These are phyloP conservation scores for Dendrocalamus sinicus DNA, from an alignment of 176 grass and related monocot species.

Conservation along the genomic window DNA sequence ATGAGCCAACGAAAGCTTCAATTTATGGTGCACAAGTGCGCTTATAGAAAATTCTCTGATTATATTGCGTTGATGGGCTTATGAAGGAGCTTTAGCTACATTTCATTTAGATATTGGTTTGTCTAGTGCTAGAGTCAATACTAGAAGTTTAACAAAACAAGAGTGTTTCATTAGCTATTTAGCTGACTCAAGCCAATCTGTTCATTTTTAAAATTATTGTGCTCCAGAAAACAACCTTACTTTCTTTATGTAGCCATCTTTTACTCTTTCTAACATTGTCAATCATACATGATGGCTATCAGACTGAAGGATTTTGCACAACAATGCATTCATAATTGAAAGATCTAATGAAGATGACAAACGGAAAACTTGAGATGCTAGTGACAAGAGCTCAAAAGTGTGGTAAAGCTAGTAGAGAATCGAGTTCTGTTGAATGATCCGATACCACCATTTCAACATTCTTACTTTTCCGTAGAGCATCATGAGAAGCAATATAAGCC, in stretches of 20 bases:
- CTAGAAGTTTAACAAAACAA: neutral
- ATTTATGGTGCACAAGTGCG: too few relatives aligned
- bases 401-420: neutral
- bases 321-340: slow-evolving; percentile 16
- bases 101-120: neutral
- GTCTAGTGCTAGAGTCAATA: neutral
- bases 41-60: neutral
- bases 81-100: neutral
- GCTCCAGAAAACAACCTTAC: neutral
- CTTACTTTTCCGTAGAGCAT: neutral
- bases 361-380: slow-evolving; percentile 3
- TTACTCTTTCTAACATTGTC: neutral
- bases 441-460: neutral
- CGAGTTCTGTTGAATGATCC: neutral
- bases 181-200: too few relatives aligned
- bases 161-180: too few relatives aligned
- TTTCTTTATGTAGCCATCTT: neutral
- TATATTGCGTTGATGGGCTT: neutral
- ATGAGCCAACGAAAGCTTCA: neutral
- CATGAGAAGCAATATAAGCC: slow-evolving; percentile 21
- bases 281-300: neutral
- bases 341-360: slow-evolving; percentile 25
- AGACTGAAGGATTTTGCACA: neutral
- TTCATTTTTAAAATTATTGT: neutral
- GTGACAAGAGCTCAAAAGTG: slow-evolving; percentile 1